Conservation (phyloP, 129 eudicot species). For the Helianthus tuberosus region DNA sequence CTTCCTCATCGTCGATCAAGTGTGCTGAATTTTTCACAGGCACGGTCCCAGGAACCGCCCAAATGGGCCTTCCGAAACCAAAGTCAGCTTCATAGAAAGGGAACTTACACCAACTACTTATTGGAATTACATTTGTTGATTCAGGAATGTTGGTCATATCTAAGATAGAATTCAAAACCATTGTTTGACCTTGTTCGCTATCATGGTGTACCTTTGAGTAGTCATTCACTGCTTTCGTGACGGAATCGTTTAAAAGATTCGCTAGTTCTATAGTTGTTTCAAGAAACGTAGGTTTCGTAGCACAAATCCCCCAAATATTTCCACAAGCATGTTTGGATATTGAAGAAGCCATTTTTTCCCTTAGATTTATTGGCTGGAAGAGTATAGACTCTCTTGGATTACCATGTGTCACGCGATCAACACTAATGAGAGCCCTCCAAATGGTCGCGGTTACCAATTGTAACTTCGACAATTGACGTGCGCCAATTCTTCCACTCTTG, state of each 20-base stretch:
- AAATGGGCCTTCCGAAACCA: slow-evolving; percentile 43
- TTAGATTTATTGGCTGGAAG: slow-evolving; percentile 24
- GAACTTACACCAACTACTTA: slow-evolving; percentile 35
- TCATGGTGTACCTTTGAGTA: neutral
- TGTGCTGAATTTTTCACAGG: slow-evolving; percentile 13
- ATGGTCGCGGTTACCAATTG: neutral
- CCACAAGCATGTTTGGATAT: slow-evolving; percentile 27
- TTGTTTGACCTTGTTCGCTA: neutral
- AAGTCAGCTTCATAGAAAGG: slow-evolving; percentile 41
- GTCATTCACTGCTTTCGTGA: neutral
- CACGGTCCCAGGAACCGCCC: slow-evolving; percentile 27
- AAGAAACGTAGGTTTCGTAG: neutral
- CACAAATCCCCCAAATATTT: slow-evolving; percentile 8
- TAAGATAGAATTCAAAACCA: neutral
- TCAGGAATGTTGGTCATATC: neutral
- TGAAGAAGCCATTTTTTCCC: slow-evolving; percentile 21
- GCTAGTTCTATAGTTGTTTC: neutral
- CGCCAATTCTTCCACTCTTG: neutral
- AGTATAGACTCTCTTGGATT: slow-evolving; percentile 6
- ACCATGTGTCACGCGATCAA: slow-evolving; percentile 11
- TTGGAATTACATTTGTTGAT: neutral
- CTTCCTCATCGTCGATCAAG: slow-evolving; percentile 15
- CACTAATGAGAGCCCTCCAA: neutral
- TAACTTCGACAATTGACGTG: neutral
- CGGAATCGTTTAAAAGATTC: neutral